A percentile compares a stretch with the other conserved stretches of the same genome.
Evolutionary conservation across 2,329 filamentous ascomycete species (phyloP).

Genomic region (Aspergillus brunneoviolaceus): DNA sequence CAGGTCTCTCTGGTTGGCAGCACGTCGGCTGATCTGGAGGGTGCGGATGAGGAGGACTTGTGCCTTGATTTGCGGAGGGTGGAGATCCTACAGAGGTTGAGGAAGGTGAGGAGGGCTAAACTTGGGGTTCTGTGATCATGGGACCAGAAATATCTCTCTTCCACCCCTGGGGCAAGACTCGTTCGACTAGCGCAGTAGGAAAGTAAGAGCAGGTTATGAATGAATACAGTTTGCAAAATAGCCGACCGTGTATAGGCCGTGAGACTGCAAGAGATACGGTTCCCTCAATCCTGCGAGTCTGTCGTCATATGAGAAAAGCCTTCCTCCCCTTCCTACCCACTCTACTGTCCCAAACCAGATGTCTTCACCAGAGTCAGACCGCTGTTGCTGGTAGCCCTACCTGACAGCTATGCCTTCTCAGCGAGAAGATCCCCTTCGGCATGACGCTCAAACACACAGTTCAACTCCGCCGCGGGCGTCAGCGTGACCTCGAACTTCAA

Average conservation of each 20-base stretch:
- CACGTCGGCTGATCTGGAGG: slow-evolving; percentile 30
- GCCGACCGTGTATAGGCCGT: no score
- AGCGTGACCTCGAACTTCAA: slow-evolving; percentile 42
- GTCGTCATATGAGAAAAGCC: neutral
- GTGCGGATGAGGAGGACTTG: slow-evolving; percentile 38
- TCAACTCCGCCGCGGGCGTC: slow-evolving; percentile 38
- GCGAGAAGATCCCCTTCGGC: slow-evolving; percentile 15
- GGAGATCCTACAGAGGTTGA: slow-evolving; percentile 36
- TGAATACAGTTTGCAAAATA: no score
- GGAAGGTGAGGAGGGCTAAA: slow-evolving; percentile 29
- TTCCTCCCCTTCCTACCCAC: no score
- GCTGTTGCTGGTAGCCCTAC: neutral
- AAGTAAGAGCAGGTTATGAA: no score
- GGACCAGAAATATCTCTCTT: neutral
- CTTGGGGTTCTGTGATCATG: slow-evolving; percentile 13
- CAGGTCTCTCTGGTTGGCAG: slow-evolving; percentile 16
- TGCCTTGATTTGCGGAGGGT: slow-evolving; percentile 36
- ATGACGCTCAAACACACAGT: slow-evolving; percentile 41
- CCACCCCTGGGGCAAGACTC: neutral
- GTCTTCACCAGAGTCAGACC: neutral
- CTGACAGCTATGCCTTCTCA: neutral
- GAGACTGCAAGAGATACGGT: no score
- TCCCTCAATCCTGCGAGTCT: neutral
- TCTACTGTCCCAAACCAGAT: no score
- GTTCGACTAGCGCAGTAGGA: no score